These are phyloP conservation scores for Tetrastigma voinierianum DNA, from an alignment of 164 flowering plant species.

Conservation along the genomic window DNA sequence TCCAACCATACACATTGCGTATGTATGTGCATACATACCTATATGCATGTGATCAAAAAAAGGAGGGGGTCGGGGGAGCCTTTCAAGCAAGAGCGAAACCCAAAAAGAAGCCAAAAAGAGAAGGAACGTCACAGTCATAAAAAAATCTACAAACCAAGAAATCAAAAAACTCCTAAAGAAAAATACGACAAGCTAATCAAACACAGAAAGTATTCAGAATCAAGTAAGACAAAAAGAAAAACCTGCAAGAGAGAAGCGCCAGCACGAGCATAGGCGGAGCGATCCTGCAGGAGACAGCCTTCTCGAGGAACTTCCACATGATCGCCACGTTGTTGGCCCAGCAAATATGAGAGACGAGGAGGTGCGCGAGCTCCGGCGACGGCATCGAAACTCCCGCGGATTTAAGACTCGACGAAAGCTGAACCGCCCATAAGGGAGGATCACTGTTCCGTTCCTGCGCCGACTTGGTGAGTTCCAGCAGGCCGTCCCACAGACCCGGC, in stretches of 20 bases:
- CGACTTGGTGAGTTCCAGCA: slow-evolving; percentile 43
- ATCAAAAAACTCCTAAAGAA: no score
- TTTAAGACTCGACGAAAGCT: slow-evolving; percentile 35
- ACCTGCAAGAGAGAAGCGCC: slow-evolving; percentile 63
- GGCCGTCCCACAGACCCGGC: slow-evolving; percentile 37
- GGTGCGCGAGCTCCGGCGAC: slow-evolving; percentile 44
- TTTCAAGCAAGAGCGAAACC: no score
- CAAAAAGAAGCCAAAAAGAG: no score
- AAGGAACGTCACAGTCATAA: no score
- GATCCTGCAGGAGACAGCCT: slow-evolving; percentile 36
- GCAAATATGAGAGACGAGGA: slow-evolving; percentile 60
- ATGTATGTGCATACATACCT: no score
- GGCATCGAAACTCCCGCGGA: slow-evolving; percentile 51
- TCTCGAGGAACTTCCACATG: slow-evolving; percentile 68
- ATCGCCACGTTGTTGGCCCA: slow-evolving; percentile 53
- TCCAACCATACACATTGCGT: no score
- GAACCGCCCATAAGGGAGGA: slow-evolving; percentile 49
- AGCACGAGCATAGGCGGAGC: slow-evolving; percentile 56
- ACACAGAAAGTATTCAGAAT: background rate
- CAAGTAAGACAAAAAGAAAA: background rate
- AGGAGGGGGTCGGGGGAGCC: no score
- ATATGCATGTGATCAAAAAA: no score
- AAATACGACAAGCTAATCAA: background rate
- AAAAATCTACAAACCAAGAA: no score
- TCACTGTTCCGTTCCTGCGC: slow-evolving; percentile 46